A percentile compares a stretch with the other conserved stretches of the same genome.
Evolutionary conservation across 352 stramenopile species (phyloP).

Genomic region (Globisporangium orthogonon): DNA sequence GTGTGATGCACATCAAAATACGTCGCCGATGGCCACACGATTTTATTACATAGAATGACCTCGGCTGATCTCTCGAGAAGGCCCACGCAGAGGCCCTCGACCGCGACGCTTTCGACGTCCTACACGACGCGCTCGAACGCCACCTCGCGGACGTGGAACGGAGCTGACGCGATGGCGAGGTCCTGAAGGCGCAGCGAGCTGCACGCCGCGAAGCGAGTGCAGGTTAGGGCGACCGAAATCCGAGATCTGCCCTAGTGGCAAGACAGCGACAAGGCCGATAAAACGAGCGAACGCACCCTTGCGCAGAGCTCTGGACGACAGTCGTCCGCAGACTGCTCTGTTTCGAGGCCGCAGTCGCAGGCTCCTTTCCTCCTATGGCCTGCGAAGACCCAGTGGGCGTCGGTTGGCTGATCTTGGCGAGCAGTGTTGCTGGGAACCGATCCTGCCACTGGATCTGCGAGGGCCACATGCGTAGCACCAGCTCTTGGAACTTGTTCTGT

Average conservation of each 20-base stretch:
- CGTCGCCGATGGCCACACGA: not conserved
- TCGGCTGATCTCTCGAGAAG: not conserved
- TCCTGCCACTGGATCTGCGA: conserved; percentile 54
- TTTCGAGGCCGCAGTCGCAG: not conserved
- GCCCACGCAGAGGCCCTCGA: no score
- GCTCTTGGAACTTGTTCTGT: conserved; percentile 50
- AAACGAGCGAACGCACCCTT: conserved; percentile 30
- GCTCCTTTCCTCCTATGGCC: not conserved
- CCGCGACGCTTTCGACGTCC: not conserved
- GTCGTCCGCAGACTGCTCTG: conserved; percentile 8
- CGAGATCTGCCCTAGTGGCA: no score
- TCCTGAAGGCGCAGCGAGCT: conserved; percentile 59
- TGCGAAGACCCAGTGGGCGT: conserved; percentile 3
- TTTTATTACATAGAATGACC: not conserved
- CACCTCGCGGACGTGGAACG: conserved; percentile 68
- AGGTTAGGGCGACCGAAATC: no score
- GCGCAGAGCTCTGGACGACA: conserved; percentile 38
- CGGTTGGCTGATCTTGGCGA: conserved; percentile 14
- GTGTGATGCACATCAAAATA: no score
- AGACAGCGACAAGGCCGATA: not conserved
- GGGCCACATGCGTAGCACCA: conserved; percentile 77
- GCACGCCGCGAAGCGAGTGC: not conserved
- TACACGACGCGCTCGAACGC: conserved; percentile 55
- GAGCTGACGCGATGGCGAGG: conserved; percentile 36
- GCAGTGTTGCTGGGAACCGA: conserved; percentile 25